phyloP scores from a whole-genome alignment of 2,329 filamentous ascomycete species.

The Clarireedia monteithiana region DNA sequence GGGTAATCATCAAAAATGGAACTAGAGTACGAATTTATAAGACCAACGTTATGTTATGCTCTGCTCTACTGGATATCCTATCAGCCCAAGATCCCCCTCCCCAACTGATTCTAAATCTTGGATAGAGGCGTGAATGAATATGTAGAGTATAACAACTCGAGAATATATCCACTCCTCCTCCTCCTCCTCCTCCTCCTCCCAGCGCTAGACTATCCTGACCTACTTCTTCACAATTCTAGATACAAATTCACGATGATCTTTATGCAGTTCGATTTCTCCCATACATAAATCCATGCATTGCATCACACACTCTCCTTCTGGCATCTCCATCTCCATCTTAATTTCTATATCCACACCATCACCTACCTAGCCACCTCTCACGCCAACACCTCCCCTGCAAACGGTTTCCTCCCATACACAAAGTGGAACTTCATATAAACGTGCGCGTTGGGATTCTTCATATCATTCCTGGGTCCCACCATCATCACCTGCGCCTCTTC shows the following conservation, averaged over 20 bases:
- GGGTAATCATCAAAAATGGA: too few relatives aligned
- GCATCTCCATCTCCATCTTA: neutral
- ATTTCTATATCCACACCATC: neutral
- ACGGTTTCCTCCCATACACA: constrained; percentile 28
- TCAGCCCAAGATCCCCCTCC: too few relatives aligned
- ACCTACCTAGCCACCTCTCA: neutral
- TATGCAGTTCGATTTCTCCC: neutral
- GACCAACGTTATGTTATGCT: too few relatives aligned
- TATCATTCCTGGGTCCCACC: constrained; percentile 39
- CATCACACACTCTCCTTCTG: neutral
- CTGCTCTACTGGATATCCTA: too few relatives aligned
- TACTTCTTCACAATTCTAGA: too few relatives aligned
- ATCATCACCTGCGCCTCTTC: constrained; percentile 42
- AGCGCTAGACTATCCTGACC: too few relatives aligned
- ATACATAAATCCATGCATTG: neutral
- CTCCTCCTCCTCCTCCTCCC: too few relatives aligned
- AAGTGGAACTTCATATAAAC: constrained; percentile 49
- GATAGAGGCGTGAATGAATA: too few relatives aligned
- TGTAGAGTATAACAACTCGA: too few relatives aligned
- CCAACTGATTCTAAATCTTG: neutral
- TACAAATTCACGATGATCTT: too few relatives aligned
- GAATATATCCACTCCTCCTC: too few relatives aligned
- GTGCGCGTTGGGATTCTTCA: constrained; percentile 33
- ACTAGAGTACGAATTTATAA: too few relatives aligned
- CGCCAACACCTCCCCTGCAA: neutral